Percentiles rank a stretch among this genome's conserved stretches.
Conservation (phyloP, 768 basidiomycete species). For the Brasilioporus rufonigricans region DNA sequence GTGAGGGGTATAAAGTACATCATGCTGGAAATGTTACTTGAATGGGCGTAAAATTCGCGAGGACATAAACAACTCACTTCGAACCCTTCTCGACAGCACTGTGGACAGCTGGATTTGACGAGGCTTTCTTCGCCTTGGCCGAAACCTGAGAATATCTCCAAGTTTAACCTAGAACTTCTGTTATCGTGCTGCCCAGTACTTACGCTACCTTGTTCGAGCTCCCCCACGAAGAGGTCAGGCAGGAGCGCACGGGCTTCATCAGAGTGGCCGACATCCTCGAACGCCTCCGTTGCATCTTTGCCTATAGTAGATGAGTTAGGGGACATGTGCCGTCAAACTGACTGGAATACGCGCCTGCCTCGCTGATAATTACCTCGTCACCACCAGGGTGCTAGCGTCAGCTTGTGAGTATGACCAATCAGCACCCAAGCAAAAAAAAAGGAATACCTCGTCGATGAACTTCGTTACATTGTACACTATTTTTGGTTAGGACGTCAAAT, state of each 20-base stretch:
- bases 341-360: slow-evolving; percentile 66
- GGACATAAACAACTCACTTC: slow-evolving; percentile 44
- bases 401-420: slow-evolving; percentile 4
- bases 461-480: slow-evolving; percentile 91
- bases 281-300: slow-evolving; percentile 95
- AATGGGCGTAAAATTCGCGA: background rate
- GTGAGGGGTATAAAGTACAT: slow-evolving; percentile 85
- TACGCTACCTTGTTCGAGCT: slow-evolving; percentile 72
- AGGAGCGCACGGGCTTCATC: slow-evolving; percentile 93
- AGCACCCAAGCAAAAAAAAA: background rate
- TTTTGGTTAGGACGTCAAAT: slow-evolving; percentile 5
- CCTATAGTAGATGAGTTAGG: slow-evolving; percentile 45
- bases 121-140: slow-evolving; percentile 49
- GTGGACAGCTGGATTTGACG: slow-evolving; percentile 40
- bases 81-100: slow-evolving; percentile 64
- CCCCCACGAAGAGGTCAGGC: slow-evolving; percentile 74
- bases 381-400: slow-evolving; percentile 85
- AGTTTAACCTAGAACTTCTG: slow-evolving; percentile 1
- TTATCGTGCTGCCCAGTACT: slow-evolving; percentile 25
- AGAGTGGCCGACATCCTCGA: slow-evolving; percentile 99
- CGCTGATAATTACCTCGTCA: slow-evolving; percentile 94
- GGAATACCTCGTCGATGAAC: slow-evolving; percentile 88
- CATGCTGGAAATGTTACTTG: slow-evolving; percentile 40
- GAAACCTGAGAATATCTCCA: slow-evolving; percentile 37
- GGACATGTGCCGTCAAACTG: background rate